Base-by-base conservation (phyloP, 805 yeast species). In the Wickerhamiella hasegawae region DNA sequence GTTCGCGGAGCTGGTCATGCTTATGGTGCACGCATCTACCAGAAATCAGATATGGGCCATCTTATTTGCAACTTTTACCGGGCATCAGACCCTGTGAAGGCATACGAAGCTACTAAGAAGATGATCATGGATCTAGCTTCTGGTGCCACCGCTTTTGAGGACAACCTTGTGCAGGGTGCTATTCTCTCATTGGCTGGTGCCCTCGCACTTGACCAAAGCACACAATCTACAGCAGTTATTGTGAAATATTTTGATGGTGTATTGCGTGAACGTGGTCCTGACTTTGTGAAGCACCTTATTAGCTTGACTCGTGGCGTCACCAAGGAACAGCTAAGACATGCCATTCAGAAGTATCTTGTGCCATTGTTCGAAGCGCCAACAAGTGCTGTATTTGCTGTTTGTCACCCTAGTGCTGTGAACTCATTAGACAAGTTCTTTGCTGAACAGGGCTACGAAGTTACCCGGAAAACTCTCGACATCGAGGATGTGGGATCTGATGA, bases 1-100 rank as follows among this genome's bases (percentile, higher is more conserved):
- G 80, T 90, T 23, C 71, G 98, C 57, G 98, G 98, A 28, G 68
- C 84, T 1, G 98, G 98, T 2, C 61, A 81, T 29, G 96, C 96
- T 0, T 90, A 90, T 54, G 96, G 95, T 26, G 90, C 87, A 1
- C 63, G 61, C 36, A 63, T 82, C 45, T 51, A 63, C 30, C 63
- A 71, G 32, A 66, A 68, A 41, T 50, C 69, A 10, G 94, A 83
- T 45, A 58, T 69, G 28, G 87, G 92, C 3, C 69, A 66, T 35
- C 55, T 87, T 42, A 63, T 65, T 4, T 81, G 76, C 47, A 66
- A 64, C 31, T 66, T 87, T 15, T 80, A 81, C 48, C 68, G 95
- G 42, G 94, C 92, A 11, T 70, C 94, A 1, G 96, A 90, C 54
- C 72, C 80, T 1, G 62, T 69, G 36, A 71, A 73, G 42, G 76